Evolutionary conservation across 148 eudicot species (phyloP).

Genomic region (Cornus controversa): DNA sequence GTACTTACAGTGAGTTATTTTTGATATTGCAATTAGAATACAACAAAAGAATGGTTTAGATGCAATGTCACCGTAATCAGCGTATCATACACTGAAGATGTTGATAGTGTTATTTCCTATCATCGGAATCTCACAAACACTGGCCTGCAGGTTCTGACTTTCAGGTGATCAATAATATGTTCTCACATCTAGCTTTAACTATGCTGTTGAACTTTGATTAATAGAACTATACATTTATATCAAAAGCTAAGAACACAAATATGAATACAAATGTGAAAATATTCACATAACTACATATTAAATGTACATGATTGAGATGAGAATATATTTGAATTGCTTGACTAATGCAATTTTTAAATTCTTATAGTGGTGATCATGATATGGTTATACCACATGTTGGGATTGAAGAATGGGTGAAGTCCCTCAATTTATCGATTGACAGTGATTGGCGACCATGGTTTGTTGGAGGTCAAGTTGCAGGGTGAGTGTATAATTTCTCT

Average conservation of each 20-base stretch:
- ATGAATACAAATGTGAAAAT: too few species aligned
- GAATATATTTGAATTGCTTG: too few species aligned
- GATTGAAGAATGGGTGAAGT: slow-evolving; percentile 15
- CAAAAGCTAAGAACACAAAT: too few species aligned
- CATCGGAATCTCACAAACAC: slow-evolving; percentile 15
- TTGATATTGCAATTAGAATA: slow-evolving; percentile 3
- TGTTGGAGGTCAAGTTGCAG: slow-evolving; percentile 20
- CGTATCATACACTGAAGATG: slow-evolving; percentile 2
- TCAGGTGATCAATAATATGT: slow-evolving; percentile 10
- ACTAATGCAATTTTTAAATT: neutral
- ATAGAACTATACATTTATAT: too few species aligned
- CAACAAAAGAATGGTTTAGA: slow-evolving; percentile 16
- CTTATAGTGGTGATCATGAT: slow-evolving; percentile 19
- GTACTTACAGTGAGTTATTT: neutral
- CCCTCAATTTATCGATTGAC: slow-evolving; percentile 13
- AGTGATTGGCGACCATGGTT: slow-evolving; percentile 22
- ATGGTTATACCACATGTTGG: slow-evolving; percentile 14
- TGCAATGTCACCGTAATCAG: slow-evolving; percentile 11
- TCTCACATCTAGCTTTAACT: neutral
- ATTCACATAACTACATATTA: too few species aligned
- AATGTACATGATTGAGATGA: too few species aligned
- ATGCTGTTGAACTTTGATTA: too few species aligned
- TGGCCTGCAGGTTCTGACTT: slow-evolving; percentile 14
- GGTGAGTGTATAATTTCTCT: neutral
- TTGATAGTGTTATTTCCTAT: slow-evolving; percentile 8